Evolutionary conservation across 768 basidiomycete species (phyloP), one percentile per base, ranked within the genome.

Genomic region (Amylocystis lapponica): DNA sequence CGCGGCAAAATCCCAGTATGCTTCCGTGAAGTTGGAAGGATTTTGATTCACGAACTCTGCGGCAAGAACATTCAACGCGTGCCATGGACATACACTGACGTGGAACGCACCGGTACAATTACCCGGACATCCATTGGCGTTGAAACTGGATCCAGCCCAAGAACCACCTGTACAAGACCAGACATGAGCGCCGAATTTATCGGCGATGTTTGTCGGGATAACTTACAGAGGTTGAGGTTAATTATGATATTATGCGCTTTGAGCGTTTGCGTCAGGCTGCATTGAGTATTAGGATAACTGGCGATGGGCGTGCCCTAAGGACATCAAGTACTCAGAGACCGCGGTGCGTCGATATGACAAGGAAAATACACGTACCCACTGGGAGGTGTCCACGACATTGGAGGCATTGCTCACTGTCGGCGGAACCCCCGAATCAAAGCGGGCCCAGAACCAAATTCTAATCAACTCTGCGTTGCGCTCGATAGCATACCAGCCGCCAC

Each of bases 361-460:
- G n/a, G 16, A 40, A 16, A 20, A 5, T n/a, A 9, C 6, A 41
- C 68, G 6, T 48, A 76, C 79, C 81, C 81, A 85, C 43, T 56
- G 64, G 34, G 57, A 63, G 3, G 79, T 77, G 56, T 78, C 64
- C 34, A 80, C 65, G 5, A 52, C 47, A 7, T 57, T 52, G 0
- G 62, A 62, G 21, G 75, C 77, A 25, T 47, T 60, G 5, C 12
- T 26, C 13, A 80, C 68, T 52, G 74, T 78, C 14, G 54, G 44
- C 2, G 79, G 79, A 26, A 77, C 63, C 16, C 51, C 55, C 8
- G 49, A 59, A 21, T 47, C 45, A 36, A 60, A 63, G 34, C 80
- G 69, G 2, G 79, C 65, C 81, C 82, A 87, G 64, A 83, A 86
- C 77, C 79, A 87, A 34, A 85, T 66, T 49, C 79, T 81, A 56